Evolutionary conservation across 2,329 filamentous ascomycete species (phyloP).

Genomic region (Exophiala phaeomuriformis): DNA sequence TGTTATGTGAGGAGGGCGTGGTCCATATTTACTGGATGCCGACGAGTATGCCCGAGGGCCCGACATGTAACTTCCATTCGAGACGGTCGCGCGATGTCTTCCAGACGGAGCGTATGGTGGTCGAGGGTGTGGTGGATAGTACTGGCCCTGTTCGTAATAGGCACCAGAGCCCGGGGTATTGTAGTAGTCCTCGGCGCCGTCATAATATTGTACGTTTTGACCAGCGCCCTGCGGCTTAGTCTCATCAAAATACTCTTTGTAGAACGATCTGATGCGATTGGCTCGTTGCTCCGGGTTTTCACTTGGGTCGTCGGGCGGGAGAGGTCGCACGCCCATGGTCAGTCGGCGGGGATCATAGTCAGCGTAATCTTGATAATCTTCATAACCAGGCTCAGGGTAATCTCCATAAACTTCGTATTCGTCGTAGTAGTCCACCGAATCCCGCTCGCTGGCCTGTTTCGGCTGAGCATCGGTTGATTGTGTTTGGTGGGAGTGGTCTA

Average conservation of each 20-base stretch:
- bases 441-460: slow-evolving; percentile 1
- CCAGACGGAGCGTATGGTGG: slow-evolving; percentile 35
- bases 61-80: slow-evolving; percentile 39
- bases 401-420: slow-evolving; percentile 15
- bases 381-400: slow-evolving; percentile 11
- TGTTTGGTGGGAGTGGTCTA: background rate
- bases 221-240: slow-evolving; percentile 55
- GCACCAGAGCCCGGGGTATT: slow-evolving; percentile 50
- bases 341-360: slow-evolving; percentile 43
- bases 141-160: slow-evolving; percentile 29
- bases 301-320: slow-evolving; percentile 76
- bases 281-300: slow-evolving; percentile 92
- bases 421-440: slow-evolving; percentile 5
- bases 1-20: slow-evolving; percentile 40
- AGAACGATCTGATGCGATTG: slow-evolving; percentile 96
- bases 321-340: slow-evolving; percentile 64
- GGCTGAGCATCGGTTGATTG: background rate
- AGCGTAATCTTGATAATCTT: slow-evolving; percentile 20
- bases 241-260: slow-evolving; percentile 99
- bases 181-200: slow-evolving; percentile 61
- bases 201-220: slow-evolving; percentile 60
- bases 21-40: slow-evolving; percentile 45
- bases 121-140: slow-evolving; percentile 30
- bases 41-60: slow-evolving; percentile 59
- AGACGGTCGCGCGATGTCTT: slow-evolving; percentile 24